Base-by-base conservation (phyloP, 345 rosid genomes). In the Raphanus sativus region DNA sequence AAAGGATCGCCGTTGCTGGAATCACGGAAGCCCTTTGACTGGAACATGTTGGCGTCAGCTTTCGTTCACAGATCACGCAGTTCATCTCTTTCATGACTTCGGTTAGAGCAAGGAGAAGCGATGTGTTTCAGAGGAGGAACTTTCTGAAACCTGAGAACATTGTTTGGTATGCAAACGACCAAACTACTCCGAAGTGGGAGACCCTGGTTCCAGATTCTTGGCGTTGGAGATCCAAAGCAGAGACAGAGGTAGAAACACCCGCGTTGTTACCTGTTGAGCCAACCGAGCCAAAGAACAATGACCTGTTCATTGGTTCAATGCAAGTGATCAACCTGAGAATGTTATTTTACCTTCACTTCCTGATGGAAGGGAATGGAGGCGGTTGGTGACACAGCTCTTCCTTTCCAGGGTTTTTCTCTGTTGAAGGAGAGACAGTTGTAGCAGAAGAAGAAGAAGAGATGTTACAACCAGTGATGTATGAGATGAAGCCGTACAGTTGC, bases 401-500 rank as follows among this genome's bases (percentile, higher is more conserved):
- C 91, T 4, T 92, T 82, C 76, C 99, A 0, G 91, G 89, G 16
- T 95, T 95, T 80, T 91, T 95, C 87, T 85, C 88, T 2, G 67
- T 33, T 0, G 78, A 83, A 34, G 94, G 94, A 15, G 85, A 84
- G 77, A 81, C 86, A 4, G 86, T 89, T 62, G 76, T 10, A 11
- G 88, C 50, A 58, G 58, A 72, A 24, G 69, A 81, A 58, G 58
- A 71, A 32, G 68, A 81, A 12, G 83, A 87, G 80, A 77, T 75
- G 81, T 65, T 5, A 16, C 93, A 90, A 32, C 73, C 80, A 50
- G 65, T 81, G 50, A 64, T 81, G 30, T 89, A 91, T 12, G 84
- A 87, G 83, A 86, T 95, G 94, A 89, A 91, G 82, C 82, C 98
- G 62, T 82, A 86, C 81, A 91, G 97, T 83, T 91, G 99, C 76